Conservation (phyloP, 2,329 filamentous ascomycete genomes). For the Hymenoscyphus occultus region DNA sequence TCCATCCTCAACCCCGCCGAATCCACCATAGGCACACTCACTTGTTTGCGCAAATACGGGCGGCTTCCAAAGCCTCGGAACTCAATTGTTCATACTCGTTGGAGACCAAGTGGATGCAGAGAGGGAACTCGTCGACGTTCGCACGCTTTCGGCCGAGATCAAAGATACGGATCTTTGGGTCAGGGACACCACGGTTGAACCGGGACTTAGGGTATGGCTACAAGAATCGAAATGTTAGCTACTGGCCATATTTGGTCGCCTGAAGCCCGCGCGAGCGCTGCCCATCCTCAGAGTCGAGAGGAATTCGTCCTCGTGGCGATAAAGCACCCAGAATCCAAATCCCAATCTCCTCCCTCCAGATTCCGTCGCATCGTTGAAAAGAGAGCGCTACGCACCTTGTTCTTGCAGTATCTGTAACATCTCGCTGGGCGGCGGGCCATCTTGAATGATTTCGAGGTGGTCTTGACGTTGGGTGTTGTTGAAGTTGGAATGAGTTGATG, state of each 20-base stretch:
- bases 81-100: constrained; percentile 99
- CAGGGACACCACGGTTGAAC: constrained; percentile 98
- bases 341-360: constrained; percentile 9
- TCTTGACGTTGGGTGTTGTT: constrained; percentile 46
- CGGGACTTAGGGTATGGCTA: constrained; percentile 98
- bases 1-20: constrained; percentile 8
- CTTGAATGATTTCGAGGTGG: constrained; percentile 65
- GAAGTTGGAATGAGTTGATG: constrained; percentile 19
- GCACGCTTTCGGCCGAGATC: constrained; percentile 98
- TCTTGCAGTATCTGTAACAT: constrained; percentile 99
- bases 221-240: constrained; percentile 25
- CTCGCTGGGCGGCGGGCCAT: constrained; percentile 99
- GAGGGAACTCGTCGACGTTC: constrained; percentile 98
- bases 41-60: constrained; percentile 99
- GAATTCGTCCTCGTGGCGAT: background rate
- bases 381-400: constrained; percentile 72
- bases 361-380: constrained; percentile 4
- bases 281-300: constrained; percentile 10
- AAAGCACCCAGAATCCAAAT: constrained; percentile 9
- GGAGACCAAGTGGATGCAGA: constrained; percentile 98
- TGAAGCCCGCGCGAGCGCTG: constrained; percentile 6
- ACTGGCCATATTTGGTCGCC: constrained; percentile 3
- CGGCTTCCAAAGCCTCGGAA: constrained; percentile 98
- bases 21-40: constrained; percentile 40
- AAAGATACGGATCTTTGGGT: constrained; percentile 74